Percentiles rank a stretch among this genome's conserved stretches.
phyloP scores from a whole-genome alignment of 768 basidiomycete genomes.

The Kwoniella dejecticola region DNA sequence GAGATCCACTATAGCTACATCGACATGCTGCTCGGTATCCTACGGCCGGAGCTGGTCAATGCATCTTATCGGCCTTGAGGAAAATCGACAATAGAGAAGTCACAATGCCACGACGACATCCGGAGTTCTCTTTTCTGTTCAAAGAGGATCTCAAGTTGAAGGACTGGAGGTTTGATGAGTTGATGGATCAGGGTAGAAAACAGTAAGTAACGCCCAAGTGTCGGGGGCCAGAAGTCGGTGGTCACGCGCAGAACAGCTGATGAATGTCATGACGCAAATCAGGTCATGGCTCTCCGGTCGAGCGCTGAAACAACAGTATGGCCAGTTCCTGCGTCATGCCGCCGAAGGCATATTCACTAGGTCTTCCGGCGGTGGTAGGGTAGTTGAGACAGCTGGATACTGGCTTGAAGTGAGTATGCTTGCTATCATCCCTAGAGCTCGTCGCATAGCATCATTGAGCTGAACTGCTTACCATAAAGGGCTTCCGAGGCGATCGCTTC shows the following conservation, averaged over 20 bases:
- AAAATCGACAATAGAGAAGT: conserved; percentile 37
- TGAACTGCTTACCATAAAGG: too few relatives aligned
- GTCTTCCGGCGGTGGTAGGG: conserved; percentile 37
- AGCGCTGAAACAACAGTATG: conserved; percentile 28
- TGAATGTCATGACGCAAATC: background rate
- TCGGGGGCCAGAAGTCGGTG: background rate
- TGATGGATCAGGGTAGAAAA: conserved; percentile 47
- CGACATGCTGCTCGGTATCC: conserved; percentile 48
- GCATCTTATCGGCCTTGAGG: conserved; percentile 27
- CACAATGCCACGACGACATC: conserved; percentile 28
- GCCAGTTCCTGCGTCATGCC: conserved; percentile 10
- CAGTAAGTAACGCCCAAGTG: conserved; percentile 27
- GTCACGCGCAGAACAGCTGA: background rate
- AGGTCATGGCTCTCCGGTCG: conserved; percentile 46
- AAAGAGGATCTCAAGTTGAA: conserved; percentile 37
- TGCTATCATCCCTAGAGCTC: too few relatives aligned
- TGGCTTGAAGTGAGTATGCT: conserved; percentile 42
- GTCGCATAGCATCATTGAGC: too few relatives aligned
- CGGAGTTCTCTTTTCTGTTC: conserved; percentile 43
- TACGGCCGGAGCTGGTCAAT: conserved; percentile 26
- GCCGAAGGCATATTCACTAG: conserved; percentile 34
- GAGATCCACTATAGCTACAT: conserved; percentile 48
- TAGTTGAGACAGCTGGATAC: conserved; percentile 41
- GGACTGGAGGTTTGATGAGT: conserved; percentile 41
- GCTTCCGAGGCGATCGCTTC: conserved; percentile 36